Conservation (phyloP, 495 filamentous ascomycete genomes). For the Monascus purpureus region DNA sequence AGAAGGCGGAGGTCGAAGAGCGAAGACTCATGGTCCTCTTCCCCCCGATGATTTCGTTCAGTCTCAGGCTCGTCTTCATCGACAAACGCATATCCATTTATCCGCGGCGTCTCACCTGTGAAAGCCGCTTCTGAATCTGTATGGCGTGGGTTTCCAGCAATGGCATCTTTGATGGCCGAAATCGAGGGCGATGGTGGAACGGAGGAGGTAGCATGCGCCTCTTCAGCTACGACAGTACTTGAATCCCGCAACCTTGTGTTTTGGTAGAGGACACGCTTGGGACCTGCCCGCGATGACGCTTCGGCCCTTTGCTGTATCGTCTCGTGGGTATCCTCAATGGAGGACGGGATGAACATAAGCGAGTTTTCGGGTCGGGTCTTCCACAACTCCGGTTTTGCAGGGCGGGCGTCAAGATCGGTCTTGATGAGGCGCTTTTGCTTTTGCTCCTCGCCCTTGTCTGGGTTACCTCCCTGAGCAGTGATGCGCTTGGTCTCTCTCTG, state of each 20-base stretch:
- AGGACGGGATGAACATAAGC: slow-evolving; percentile 71
- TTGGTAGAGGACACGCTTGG: slow-evolving; percentile 63
- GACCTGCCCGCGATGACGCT: slow-evolving; percentile 54
- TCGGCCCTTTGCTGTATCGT: slow-evolving; percentile 56
- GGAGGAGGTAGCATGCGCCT: slow-evolving; percentile 11
- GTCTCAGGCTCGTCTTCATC: slow-evolving; percentile 56
- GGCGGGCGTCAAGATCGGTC: slow-evolving; percentile 49
- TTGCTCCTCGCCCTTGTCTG: slow-evolving; percentile 12
- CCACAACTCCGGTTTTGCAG: slow-evolving; percentile 69
- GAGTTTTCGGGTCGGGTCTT: slow-evolving; percentile 59
- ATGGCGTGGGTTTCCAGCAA: slow-evolving; percentile 55
- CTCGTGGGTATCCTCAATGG: slow-evolving; percentile 50
- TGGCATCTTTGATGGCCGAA: slow-evolving; percentile 76
- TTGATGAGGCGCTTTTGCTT: slow-evolving; percentile 34
- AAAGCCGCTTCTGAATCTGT: slow-evolving; percentile 53
- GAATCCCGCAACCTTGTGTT: slow-evolving; percentile 57
- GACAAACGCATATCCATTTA: slow-evolving; percentile 89
- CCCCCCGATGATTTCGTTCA: slow-evolving; percentile 5
- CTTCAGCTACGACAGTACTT: slow-evolving; percentile 12
- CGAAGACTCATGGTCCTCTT: slow-evolving; percentile 3
- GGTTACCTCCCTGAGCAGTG: slow-evolving; percentile 31
- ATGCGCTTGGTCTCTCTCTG: slow-evolving; percentile 50
- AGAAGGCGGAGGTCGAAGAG: slow-evolving; percentile 27
- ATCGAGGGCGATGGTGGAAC: slow-evolving; percentile 65
- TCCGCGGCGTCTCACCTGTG: slow-evolving; percentile 63